These are phyloP conservation scores for Ophiostoma novo-ulmi DNA, from an alignment of 2,329 filamentous ascomycete species.

Conservation along the genomic window DNA sequence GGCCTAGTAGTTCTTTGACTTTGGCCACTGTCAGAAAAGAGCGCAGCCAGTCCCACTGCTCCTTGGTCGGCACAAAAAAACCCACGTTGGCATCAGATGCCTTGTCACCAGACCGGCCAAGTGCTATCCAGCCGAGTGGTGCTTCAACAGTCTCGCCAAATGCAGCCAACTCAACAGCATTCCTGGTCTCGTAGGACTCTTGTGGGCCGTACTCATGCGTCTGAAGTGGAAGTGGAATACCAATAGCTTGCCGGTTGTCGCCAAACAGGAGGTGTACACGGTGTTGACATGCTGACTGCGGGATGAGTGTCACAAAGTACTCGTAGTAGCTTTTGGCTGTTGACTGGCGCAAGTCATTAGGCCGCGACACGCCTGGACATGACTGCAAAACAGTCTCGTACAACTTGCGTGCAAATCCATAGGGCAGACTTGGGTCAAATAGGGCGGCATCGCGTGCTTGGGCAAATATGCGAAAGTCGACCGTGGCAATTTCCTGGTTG, in stretches of 20 bases:
- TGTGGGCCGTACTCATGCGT: neutral
- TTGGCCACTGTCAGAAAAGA: neutral
- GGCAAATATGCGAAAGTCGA: neutral
- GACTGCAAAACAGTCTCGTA: conserved; percentile 26
- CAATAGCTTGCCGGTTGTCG: neutral
- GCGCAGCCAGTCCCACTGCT: neutral
- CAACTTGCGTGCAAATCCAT: conserved; percentile 24
- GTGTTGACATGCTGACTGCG: neutral
- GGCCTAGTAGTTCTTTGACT: neutral
- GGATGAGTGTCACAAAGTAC: neutral
- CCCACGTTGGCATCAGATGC: neutral
- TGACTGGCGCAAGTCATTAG: conserved; percentile 22
- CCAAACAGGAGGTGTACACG: neutral
- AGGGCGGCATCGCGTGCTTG: neutral
- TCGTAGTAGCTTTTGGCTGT: neutral
- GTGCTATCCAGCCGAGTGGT: neutral
- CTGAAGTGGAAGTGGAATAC: neutral
- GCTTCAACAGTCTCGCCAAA: neutral
- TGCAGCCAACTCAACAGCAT: neutral
- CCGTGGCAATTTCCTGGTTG: neutral
- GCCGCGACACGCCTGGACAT: conserved; percentile 24
- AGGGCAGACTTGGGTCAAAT: conserved; percentile 23
- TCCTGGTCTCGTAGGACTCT: neutral
- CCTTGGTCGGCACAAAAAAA: neutral
- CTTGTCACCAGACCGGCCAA: neutral